Base-by-base conservation (phyloP, 208 protist species). In the Leptomonas seymouri region DNA sequence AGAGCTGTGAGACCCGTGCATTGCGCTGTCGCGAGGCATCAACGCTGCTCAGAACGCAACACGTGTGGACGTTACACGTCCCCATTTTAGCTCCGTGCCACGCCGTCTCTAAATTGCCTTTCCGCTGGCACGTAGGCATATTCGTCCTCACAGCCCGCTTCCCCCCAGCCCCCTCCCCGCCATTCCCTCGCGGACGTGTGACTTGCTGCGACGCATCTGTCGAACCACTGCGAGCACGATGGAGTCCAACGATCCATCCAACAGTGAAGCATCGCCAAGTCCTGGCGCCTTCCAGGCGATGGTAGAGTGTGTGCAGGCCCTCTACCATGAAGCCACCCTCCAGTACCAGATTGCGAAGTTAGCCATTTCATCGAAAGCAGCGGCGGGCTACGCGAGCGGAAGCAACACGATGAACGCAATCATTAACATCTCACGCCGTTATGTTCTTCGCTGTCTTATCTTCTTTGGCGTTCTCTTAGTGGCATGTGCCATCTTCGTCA, bases 401-500 rank as follows among this genome's bases (percentile, higher is more conserved):
- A 63, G 41, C 28, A 27, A 1, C 16, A 28, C 18, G 9, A 15
- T 67, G 14, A 18, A 58, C 44, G 31, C 50, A 7, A 30, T 73
- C 36, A 20, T 67, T 30, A 44, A 53, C 41, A 62, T 44, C 41
- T 67, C 59, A 2, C 42, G 72, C 60, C 48, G 56, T 15, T 74
- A 64, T 23, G 3, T 71, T 21, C 28, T 55, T 3, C 48, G 77
- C n/a, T n/a, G 79, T 0, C 1, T 79, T 0, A 12, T 85, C 20
- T 59, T 79, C 21, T 75, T 56, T 31, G 1, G 76, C 15, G 21
- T 75, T 7, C 16, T 86, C 18, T 21, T 72, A 15, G 31, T 79
- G 15, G 50, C 69, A 0, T 30, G 41, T 23, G 41, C 39, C 1
- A 18, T 74, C 15, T 0, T 74, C 9, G 49, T 74, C 25, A 48